Percentiles rank a stretch among this genome's conserved stretches.
These are phyloP conservation scores for Blastomyces parvus DNA, from an alignment of 2,329 filamentous ascomycete species.

Conservation along the genomic window DNA sequence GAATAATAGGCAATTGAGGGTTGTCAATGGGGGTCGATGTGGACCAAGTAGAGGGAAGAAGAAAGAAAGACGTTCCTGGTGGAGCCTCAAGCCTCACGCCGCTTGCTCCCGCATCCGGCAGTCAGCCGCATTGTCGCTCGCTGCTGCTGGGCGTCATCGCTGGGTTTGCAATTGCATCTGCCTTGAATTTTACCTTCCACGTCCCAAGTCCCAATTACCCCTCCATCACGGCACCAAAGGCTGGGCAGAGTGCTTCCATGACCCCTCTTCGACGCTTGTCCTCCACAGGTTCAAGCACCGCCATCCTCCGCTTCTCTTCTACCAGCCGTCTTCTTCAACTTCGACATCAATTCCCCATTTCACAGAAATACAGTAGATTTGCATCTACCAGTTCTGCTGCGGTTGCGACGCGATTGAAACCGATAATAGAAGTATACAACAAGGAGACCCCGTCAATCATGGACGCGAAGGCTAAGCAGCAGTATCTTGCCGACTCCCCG, in stretches of 20 bases:
- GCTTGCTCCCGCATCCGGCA: no score
- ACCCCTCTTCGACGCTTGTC: slow-evolving; percentile 16
- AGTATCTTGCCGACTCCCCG: slow-evolving; percentile 85
- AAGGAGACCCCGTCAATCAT: slow-evolving; percentile 22
- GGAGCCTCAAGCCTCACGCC: no score
- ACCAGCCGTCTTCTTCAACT: slow-evolving; percentile 16
- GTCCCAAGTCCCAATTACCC: not conserved
- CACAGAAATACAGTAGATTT: not conserved
- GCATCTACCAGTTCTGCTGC: slow-evolving; percentile 10
- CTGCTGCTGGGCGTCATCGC: no score
- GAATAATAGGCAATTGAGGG: no score
- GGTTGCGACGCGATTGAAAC: slow-evolving; percentile 7
- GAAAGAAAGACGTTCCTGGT: no score
- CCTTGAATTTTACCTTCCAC: no score
- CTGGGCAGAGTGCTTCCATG: slow-evolving; percentile 8
- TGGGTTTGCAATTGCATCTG: no score
- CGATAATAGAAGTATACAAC: slow-evolving; percentile 5
- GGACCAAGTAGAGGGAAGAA: no score
- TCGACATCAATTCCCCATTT: slow-evolving; percentile 20
- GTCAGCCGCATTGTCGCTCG: no score
- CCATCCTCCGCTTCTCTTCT: not conserved
- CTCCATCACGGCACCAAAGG: not conserved
- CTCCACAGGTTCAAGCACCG: slow-evolving; percentile 6
- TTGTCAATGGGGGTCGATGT: no score
- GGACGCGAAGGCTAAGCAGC: slow-evolving; percentile 39